Evolutionary conservation across 176 grass and related monocot species (phyloP).

Genomic region (Oryza glumipatula): DNA sequence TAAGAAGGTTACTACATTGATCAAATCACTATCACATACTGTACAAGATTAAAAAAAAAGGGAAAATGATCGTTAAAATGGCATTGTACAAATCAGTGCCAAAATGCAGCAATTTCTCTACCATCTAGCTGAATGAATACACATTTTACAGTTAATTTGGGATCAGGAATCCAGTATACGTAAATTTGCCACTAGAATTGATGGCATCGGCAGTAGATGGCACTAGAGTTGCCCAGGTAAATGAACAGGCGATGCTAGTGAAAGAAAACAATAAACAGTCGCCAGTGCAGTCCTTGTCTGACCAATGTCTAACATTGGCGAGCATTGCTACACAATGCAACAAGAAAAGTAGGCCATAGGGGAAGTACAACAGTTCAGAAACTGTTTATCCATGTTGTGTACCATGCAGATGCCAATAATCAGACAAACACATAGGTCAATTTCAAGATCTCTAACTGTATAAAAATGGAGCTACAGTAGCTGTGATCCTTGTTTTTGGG

Average conservation of each 20-base stretch:
- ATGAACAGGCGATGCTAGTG: constrained; percentile 15
- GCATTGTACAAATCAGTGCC: not conserved
- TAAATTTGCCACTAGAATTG: not conserved
- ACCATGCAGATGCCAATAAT: constrained; percentile 12
- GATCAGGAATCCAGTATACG: not conserved
- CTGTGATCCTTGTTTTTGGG: not conserved
- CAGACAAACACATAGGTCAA: constrained; percentile 21
- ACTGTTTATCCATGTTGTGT: constrained; percentile 15
- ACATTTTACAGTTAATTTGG: constrained; percentile 2
- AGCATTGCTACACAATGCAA: constrained; percentile 12
- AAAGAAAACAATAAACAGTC: constrained; percentile 27
- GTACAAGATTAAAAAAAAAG: not conserved
- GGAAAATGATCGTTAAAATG: not conserved
- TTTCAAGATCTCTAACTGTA: not conserved
- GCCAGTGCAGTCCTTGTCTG: constrained; percentile 27
- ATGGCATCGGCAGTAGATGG: not conserved
- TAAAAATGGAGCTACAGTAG: not conserved
- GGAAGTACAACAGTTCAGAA: constrained; percentile 29
- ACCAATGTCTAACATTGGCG: not conserved
- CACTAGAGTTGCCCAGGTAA: not conserved
- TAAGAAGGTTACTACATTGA: constrained; percentile 14
- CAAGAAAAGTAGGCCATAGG: constrained; percentile 3
- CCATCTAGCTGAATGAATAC: not conserved
- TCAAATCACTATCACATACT: not conserved
- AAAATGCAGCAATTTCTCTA: constrained; percentile 1